Conservation (phyloP, 2,329 filamentous ascomycete genomes). For the Diaporthe ilicicola region DNA sequence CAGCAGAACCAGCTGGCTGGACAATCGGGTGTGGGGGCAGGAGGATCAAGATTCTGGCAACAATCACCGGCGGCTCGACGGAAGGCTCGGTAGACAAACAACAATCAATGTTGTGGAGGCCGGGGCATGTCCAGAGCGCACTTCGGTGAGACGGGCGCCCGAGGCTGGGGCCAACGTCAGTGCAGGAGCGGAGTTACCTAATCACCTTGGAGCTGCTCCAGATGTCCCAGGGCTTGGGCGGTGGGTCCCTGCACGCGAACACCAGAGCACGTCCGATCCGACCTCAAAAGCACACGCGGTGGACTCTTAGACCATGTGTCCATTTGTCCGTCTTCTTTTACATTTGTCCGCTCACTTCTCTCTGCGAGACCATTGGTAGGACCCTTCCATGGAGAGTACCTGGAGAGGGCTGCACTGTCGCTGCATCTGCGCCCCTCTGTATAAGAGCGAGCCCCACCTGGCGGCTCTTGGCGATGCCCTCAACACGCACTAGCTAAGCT, state of each 20-base stretch:
- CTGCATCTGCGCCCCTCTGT: too few relatives aligned
- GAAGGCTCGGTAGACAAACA: conserved; percentile 19
- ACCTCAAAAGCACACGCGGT: too few relatives aligned
- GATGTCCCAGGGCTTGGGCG: neutral
- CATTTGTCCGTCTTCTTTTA: neutral
- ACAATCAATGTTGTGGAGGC: neutral
- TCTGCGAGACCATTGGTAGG: too few relatives aligned
- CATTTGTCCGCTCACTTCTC: neutral
- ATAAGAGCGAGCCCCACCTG: neutral
- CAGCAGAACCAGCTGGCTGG: conserved; percentile 20
- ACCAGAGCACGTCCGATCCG: neutral
- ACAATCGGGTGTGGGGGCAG: neutral
- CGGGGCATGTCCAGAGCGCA: neutral
- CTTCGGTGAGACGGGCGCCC: neutral
- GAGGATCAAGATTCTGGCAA: neutral
- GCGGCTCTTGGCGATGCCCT: neutral
- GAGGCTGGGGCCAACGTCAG: conserved; percentile 15
- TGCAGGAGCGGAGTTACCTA: conserved; percentile 10
- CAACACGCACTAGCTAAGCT: neutral
- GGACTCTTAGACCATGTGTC: neutral
- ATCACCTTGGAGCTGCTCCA: conserved; percentile 6
- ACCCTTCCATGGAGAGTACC: too few relatives aligned
- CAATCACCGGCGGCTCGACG: conserved; percentile 5
- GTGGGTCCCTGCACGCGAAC: neutral
- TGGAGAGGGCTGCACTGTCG: too few relatives aligned